These are phyloP conservation scores for Calcarisporium arbuscula DNA, from an alignment of 2,329 filamentous ascomycete species.

Conservation along the genomic window DNA sequence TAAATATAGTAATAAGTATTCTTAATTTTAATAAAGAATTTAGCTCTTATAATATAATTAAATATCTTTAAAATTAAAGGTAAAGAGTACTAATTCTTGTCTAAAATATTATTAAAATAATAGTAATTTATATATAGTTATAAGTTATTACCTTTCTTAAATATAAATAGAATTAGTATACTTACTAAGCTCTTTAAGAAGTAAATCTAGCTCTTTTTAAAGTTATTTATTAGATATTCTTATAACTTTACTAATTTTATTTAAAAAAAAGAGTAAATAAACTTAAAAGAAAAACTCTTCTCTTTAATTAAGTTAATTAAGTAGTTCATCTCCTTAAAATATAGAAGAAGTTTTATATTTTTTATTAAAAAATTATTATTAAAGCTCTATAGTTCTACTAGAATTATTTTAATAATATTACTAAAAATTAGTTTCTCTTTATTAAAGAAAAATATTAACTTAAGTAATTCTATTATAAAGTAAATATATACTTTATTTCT, in stretches of 20 bases:
- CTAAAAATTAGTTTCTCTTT: neutral
- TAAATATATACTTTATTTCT: constrained; percentile 2
- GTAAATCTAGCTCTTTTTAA: constrained; percentile 5
- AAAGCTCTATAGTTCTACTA: neutral
- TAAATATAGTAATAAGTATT: constrained; percentile 9
- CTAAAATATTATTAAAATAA: constrained; percentile 7
- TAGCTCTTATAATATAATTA: constrained; percentile 1
- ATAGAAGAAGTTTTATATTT: neutral
- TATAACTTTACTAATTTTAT: constrained; percentile 6
- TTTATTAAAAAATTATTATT: constrained; percentile 2
- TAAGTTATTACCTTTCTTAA: constrained; percentile 7
- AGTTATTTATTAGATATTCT: constrained; percentile 5
- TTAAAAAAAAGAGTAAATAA: constrained; percentile 5
- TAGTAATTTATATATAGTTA: constrained; percentile 10
- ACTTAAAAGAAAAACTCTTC: constrained; percentile 1
- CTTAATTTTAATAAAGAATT: constrained; percentile 5
- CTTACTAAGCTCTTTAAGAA: constrained; percentile 2
- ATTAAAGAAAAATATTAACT: constrained; percentile 3
- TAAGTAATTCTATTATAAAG: neutral
- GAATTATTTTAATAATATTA: neutral
- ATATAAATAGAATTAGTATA: constrained; percentile 7
- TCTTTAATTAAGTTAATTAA: constrained; percentile 4
- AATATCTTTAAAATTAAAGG: constrained; percentile 7
- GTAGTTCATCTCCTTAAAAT: constrained; percentile 3
- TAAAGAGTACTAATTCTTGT: constrained; percentile 8